Evolutionary conservation across 2,329 filamentous ascomycete genomes (phyloP).

Genomic region (Ceratocystis albifundus): DNA sequence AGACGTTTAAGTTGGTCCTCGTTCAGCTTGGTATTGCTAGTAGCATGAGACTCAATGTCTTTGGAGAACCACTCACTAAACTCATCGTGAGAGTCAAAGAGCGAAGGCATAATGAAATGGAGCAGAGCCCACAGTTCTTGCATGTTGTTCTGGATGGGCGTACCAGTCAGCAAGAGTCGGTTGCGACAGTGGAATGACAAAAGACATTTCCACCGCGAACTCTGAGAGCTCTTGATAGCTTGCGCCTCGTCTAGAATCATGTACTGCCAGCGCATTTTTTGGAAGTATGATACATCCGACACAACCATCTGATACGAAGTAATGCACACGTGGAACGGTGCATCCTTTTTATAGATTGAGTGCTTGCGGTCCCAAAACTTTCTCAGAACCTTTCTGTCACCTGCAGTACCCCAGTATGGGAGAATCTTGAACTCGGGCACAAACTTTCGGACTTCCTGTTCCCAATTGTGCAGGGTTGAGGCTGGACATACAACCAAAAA

Average conservation of each 20-base stretch:
- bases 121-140: slow-evolving; percentile 95
- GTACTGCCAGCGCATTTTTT: slow-evolving; percentile 99
- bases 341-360: slow-evolving; percentile 85
- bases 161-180: slow-evolving; percentile 83
- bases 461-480: slow-evolving; percentile 97
- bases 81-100: slow-evolving; percentile 89
- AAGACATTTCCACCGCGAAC: slow-evolving; percentile 92
- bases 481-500: slow-evolving; percentile 94
- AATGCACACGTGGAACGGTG: slow-evolving; percentile 88
- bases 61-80: slow-evolving; percentile 93
- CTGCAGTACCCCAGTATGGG: slow-evolving; percentile 93
- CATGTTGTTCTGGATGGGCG: slow-evolving; percentile 99
- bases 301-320: slow-evolving; percentile 97
- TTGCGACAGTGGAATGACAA: slow-evolving; percentile 93
- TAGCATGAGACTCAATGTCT: slow-evolving; percentile 94
- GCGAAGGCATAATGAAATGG: slow-evolving; percentile 99
- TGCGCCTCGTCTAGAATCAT: slow-evolving; percentile 99
- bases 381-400: slow-evolving; percentile 85
- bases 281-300: slow-evolving; percentile 91
- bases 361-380: slow-evolving; percentile 99
- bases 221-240: slow-evolving; percentile 95
- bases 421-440: slow-evolving; percentile 90
- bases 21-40: slow-evolving; percentile 98
- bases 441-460: slow-evolving; percentile 93
- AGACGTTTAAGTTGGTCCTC: slow-evolving; percentile 93